These are phyloP conservation scores for Tinospora cordifolia DNA, from an alignment of 164 flowering plant genomes.

Conservation along the genomic window DNA sequence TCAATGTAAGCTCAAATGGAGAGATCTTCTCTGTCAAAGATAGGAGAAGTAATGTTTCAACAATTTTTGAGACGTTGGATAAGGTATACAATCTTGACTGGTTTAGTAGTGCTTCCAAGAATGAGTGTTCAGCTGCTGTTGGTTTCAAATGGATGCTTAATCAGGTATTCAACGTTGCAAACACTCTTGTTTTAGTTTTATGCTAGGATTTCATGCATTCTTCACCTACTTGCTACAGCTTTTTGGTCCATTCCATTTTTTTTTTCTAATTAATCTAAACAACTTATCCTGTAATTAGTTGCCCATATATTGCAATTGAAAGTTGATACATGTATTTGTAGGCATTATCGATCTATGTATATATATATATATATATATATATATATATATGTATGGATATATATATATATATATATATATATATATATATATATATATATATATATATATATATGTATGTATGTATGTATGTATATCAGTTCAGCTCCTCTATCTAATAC, in stretches of 20 bases:
- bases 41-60: slow-evolving; percentile 35
- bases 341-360: background rate
- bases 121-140: slow-evolving; percentile 53
- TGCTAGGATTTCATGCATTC: no score
- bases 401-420: no score
- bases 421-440: no score
- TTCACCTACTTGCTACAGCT: no score
- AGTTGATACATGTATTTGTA: no score
- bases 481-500: background rate
- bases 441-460: no score
- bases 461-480: background rate
- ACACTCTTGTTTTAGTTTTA: background rate
- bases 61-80: slow-evolving; percentile 36
- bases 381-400: no score
- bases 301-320: no score
- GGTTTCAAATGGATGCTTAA: slow-evolving; percentile 66
- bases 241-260: no score
- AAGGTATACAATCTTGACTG: slow-evolving; percentile 45
- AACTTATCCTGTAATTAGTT: no score
- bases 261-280: no score
- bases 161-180: slow-evolving; percentile 26
- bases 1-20: slow-evolving; percentile 47
- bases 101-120: slow-evolving; percentile 47
- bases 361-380: background rate
- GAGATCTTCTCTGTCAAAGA: slow-evolving; percentile 35